These are phyloP conservation scores for Eutrema japonicum DNA, from an alignment of 345 rosid species.

Conservation along the genomic window DNA sequence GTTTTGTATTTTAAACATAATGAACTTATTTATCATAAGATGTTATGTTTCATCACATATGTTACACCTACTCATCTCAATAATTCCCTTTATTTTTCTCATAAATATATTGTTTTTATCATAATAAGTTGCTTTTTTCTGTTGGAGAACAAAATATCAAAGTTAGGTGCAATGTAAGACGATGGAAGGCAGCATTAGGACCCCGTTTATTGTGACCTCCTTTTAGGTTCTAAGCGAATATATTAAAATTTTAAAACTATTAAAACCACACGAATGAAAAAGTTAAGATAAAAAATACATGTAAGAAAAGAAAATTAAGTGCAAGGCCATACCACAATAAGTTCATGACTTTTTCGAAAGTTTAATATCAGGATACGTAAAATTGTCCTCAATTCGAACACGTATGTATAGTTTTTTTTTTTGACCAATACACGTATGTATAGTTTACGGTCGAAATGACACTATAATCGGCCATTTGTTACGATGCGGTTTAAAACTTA, in stretches of 20 bases:
- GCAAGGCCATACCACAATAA: neutral
- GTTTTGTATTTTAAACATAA: neutral
- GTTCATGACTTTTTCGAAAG: neutral
- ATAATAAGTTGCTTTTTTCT: too few relatives aligned
- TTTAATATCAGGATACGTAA: neutral
- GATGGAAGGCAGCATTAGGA: neutral
- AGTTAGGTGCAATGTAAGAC: neutral
- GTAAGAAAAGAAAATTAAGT: neutral
- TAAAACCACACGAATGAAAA: constrained; percentile 3
- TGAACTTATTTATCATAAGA: neutral
- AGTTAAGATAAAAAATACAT: neutral
- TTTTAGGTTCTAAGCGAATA: too few relatives aligned
- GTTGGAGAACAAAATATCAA: constrained; percentile 9
- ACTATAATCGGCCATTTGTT: neutral
- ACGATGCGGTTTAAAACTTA: constrained; percentile 16
- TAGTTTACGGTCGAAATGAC: neutral
- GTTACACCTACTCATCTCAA: neutral
- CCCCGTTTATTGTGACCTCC: constrained; percentile 6
- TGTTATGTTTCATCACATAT: neutral
- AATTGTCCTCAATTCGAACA: neutral
- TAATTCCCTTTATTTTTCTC: neutral
- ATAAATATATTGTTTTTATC: neutral
- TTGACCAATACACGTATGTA: neutral
- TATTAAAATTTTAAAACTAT: neutral
- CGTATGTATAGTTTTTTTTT: neutral